Evolutionary conservation across 2,329 filamentous ascomycete genomes (phyloP).

Genomic region (Colletotrichum musicola): DNA sequence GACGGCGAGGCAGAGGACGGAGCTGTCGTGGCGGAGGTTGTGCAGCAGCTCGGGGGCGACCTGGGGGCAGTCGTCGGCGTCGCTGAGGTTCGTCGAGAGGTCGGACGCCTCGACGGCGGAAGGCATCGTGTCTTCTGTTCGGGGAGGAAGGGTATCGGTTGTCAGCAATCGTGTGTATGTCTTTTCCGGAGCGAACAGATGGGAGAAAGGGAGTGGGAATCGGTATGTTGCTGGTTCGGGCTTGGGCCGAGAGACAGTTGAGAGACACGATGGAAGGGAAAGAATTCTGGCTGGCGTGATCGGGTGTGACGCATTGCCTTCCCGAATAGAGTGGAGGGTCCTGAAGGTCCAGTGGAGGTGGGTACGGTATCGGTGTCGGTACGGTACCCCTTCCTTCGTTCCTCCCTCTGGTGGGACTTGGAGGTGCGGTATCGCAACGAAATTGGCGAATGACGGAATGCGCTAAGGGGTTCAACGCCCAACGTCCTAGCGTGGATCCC

Average conservation of each 20-base stretch:
- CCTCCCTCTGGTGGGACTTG: neutral
- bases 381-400: too few relatives aligned
- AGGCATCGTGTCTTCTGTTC: conserved; percentile 39
- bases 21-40: conserved; percentile 80
- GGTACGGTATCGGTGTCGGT: too few relatives aligned
- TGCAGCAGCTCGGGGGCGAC: conserved; percentile 75
- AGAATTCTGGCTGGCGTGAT: neutral
- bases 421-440: conserved; percentile 31
- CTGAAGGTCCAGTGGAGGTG: too few relatives aligned
- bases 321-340: too few relatives aligned
- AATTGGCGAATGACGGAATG: conserved; percentile 39
- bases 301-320: conserved; percentile 19
- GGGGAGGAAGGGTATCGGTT: neutral
- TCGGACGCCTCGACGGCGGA: conserved; percentile 37
- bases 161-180: conserved; percentile 12
- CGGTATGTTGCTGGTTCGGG: neutral
- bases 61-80: conserved; percentile 44
- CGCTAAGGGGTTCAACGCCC: conserved; percentile 19
- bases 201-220: neutral
- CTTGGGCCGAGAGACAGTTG: neutral
- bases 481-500: conserved; percentile 25
- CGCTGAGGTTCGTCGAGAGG: conserved; percentile 39
- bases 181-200: neutral
- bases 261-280: conserved; percentile 1
- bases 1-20: conserved; percentile 85